These are phyloP conservation scores for Podospora bellae-mahoneyi DNA, from an alignment of 495 filamentous ascomycete genomes.

Conservation along the genomic window DNA sequence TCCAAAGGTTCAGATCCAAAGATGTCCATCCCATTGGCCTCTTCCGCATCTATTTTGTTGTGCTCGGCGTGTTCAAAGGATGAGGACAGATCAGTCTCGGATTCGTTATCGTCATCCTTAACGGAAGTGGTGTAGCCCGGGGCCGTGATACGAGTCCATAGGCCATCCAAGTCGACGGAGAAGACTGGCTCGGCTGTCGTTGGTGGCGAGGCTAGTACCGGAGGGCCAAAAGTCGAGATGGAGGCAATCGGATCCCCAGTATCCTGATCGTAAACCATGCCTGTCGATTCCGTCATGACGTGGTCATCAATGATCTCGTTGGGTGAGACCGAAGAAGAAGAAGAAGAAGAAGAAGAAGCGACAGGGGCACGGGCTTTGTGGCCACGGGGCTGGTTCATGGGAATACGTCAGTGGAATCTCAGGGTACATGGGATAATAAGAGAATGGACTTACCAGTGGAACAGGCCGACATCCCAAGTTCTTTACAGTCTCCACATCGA, in stretches of 20 bases:
- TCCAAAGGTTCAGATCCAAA: slow-evolving; percentile 38
- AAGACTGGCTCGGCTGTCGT: neutral
- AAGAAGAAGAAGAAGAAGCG: neutral
- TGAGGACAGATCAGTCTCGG: slow-evolving; percentile 20
- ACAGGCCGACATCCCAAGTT: slow-evolving; percentile 39
- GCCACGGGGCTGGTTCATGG: slow-evolving; percentile 2
- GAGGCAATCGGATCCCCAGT: neutral
- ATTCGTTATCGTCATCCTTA: slow-evolving; percentile 20
- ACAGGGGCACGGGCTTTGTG: slow-evolving; percentile 4
- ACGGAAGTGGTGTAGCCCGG: neutral
- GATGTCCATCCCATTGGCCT: slow-evolving; percentile 8
- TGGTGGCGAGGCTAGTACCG: neutral
- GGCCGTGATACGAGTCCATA: neutral
- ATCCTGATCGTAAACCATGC: neutral
- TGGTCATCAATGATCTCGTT: neutral
- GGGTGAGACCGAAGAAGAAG: neutral
- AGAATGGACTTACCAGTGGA: slow-evolving; percentile 29
- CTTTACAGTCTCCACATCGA: slow-evolving; percentile 31
- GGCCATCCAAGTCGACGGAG: neutral
- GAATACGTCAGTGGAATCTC: neutral
- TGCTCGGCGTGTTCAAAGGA: slow-evolving; percentile 19
- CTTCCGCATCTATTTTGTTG: slow-evolving; percentile 16
- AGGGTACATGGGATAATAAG: neutral
- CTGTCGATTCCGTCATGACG: slow-evolving; percentile 3
- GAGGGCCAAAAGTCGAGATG: neutral